Conservation (phyloP, 2,329 filamentous ascomycete species). For the Alternaria sp. region DNA sequence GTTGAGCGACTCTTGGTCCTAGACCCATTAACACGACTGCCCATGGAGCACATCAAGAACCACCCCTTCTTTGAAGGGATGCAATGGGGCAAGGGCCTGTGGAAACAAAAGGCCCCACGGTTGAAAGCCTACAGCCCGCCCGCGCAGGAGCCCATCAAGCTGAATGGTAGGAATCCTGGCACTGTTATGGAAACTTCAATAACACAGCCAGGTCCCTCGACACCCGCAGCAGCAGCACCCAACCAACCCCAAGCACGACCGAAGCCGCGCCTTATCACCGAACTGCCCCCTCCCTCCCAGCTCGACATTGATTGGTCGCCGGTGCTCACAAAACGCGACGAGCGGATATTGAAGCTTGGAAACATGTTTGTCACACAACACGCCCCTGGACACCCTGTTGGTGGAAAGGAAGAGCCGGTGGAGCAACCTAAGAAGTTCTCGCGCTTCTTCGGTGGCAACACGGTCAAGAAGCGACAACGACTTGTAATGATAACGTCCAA, state of each 20-base stretch:
- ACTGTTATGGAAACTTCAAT: conserved; percentile 19
- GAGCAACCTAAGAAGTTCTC: conserved; percentile 85
- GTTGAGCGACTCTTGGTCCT: conserved; percentile 90
- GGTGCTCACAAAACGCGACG: conserved; percentile 87
- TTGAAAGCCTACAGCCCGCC: conserved; percentile 85
- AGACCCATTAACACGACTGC: conserved; percentile 83
- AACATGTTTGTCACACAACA: conserved; percentile 87
- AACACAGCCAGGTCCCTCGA: conserved; percentile 41
- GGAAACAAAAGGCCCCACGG: conserved; percentile 89
- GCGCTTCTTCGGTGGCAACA: conserved; percentile 90
- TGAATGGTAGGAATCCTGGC: conserved; percentile 52
- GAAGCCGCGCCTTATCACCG: conserved; percentile 82
- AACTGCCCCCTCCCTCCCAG: conserved; percentile 73
- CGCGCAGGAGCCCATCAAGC: conserved; percentile 70
- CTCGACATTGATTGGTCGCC: conserved; percentile 82
- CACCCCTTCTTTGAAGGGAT: conserved; percentile 95
- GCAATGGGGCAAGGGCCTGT: conserved; percentile 81
- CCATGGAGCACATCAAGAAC: conserved; percentile 95
- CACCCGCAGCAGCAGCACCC: conserved; percentile 24
- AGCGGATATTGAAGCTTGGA: conserved; percentile 92
- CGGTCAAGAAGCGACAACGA: conserved; percentile 90
- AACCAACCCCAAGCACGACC: conserved; percentile 56
- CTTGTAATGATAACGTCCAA: conserved; percentile 95
- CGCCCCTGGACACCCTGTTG: conserved; percentile 77
- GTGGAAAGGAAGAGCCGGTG: conserved; percentile 69